phyloP scores from a whole-genome alignment of 208 protist genomes.

The Leishmania mexicana region DNA sequence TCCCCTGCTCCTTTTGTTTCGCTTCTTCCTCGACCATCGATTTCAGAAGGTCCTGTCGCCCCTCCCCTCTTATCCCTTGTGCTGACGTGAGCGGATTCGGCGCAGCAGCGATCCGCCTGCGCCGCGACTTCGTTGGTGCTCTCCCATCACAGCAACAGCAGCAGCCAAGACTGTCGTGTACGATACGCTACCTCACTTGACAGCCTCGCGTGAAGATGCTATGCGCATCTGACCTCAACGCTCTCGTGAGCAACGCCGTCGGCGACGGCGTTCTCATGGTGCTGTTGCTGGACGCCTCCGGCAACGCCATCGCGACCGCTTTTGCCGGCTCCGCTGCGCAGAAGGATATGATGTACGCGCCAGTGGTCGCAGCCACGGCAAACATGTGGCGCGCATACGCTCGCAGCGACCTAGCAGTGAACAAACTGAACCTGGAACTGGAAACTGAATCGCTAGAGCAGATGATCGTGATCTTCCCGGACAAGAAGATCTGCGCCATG shows the following conservation, averaged over 20 bases:
- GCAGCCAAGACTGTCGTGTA: background rate
- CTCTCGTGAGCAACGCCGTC: slow-evolving; percentile 42
- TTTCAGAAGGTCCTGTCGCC: background rate
- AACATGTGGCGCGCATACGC: slow-evolving; percentile 86
- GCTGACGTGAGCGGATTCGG: background rate
- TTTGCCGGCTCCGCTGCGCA: slow-evolving; percentile 25
- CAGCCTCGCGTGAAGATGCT: slow-evolving; percentile 46
- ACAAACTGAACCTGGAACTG: slow-evolving; percentile 56
- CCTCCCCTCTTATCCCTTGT: background rate
- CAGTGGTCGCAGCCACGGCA: slow-evolving; percentile 57
- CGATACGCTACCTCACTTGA: background rate
- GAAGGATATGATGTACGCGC: slow-evolving; percentile 42
- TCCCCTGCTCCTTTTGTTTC: background rate
- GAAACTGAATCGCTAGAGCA: slow-evolving; percentile 78
- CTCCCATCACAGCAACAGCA: background rate
- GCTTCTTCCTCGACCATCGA: background rate
- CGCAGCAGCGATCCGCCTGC: background rate
- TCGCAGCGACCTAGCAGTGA: slow-evolving; percentile 56
- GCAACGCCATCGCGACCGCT: slow-evolving; percentile 60
- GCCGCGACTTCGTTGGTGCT: background rate
- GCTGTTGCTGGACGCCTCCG: slow-evolving; percentile 60
- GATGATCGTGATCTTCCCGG: slow-evolving; percentile 62
- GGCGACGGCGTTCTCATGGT: slow-evolving; percentile 62
- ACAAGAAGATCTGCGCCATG: slow-evolving; percentile 79
- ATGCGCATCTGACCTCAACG: slow-evolving; percentile 65